Percentiles rank a stretch among this genome's conserved stretches.
Conservation (phyloP, 2,329 filamentous ascomycete species). For the Lachnellula occidentalis region DNA sequence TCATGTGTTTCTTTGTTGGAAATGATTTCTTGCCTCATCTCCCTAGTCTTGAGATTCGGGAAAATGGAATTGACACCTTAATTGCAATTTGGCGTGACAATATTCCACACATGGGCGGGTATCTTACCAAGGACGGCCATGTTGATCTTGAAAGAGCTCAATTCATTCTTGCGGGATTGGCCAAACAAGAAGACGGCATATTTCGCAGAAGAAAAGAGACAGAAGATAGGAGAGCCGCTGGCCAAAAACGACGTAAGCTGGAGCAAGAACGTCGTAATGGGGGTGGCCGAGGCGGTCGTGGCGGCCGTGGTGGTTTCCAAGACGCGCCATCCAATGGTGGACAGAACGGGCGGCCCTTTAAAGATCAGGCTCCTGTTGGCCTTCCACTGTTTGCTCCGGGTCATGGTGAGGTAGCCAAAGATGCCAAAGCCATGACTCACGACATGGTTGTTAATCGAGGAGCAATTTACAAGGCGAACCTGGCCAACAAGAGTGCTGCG, state of each 20-base stretch:
- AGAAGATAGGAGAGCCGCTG: slow-evolving; percentile 77
- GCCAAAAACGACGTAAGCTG: slow-evolving; percentile 70
- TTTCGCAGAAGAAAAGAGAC: slow-evolving; percentile 82
- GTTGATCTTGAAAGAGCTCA: slow-evolving; percentile 85
- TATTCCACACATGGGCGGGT: slow-evolving; percentile 85
- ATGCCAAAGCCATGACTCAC: slow-evolving; percentile 65
- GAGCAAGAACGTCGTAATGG: slow-evolving; percentile 48
- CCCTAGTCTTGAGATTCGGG: slow-evolving; percentile 93
- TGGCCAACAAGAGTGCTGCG: slow-evolving; percentile 91
- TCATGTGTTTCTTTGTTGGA: slow-evolving; percentile 98
- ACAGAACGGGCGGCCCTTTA: slow-evolving; percentile 17
- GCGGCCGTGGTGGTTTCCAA: slow-evolving; percentile 27
- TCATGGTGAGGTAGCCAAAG: slow-evolving; percentile 45
- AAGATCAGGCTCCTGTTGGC: slow-evolving; percentile 34
- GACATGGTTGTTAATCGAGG: slow-evolving; percentile 80
- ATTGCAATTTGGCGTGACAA: slow-evolving; percentile 98
- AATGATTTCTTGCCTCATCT: slow-evolving; percentile 98
- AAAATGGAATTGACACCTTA: slow-evolving; percentile 93
- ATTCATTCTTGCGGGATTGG: slow-evolving; percentile 79
- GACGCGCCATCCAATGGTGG: slow-evolving; percentile 26
- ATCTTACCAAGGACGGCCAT: slow-evolving; percentile 90
- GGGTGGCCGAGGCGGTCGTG: slow-evolving; percentile 29
- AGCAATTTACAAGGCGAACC: slow-evolving; percentile 60
- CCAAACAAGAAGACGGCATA: slow-evolving; percentile 88
- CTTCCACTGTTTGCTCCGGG: slow-evolving; percentile 55